Base-by-base conservation (phyloP, 2,329 filamentous ascomycete genomes). In the Exophiala spinifera region DNA sequence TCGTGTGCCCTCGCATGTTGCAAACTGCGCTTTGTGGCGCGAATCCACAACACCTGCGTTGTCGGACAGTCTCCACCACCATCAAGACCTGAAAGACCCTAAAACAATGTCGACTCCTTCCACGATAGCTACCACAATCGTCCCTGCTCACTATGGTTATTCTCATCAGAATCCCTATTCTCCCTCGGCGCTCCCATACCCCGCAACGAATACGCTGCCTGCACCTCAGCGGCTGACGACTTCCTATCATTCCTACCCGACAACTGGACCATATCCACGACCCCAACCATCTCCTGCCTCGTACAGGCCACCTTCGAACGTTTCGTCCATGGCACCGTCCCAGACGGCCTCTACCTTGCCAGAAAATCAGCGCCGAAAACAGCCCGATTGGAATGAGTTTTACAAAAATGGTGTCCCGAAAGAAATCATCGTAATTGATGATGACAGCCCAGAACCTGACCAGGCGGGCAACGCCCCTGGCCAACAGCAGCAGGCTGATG, bases 331-430 rank as follows among this genome's bases (percentile, higher is more conserved):
- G 56, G 62, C 66, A 45, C 63, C 66, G 55, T 64, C 74, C 62
- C 65, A 74, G 62, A 67, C 68, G 63, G 69, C 71, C 63, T 61
- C 65, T 67, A 62, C 63, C 67, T 63, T 61, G 67, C 61, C 65
- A 67, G 56, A 68, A 67, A 75, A 59, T 70, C 74, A 66, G 66
- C 72, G 46, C 79, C 36, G 36, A 39, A 59, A 70, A 67, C 68
- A 80, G 79, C 87, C 88, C 46, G 85, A 94, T 71, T 94, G 89
- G 89, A 78, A 81, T 54, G 83, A 80, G 61, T 94, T 91, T 67
- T 92, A 91, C 71, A 87, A 86, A 68, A 91, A 92, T 70, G 89
- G 89, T 3, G 74, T 91, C 21, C 89, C 89, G 20, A 87, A 89
- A 68, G 89, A 94, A 74, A 84, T 94, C 67, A 92, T 94, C 66